Percentiles rank a stretch among this genome's conserved stretches.
Evolutionary conservation across 345 rosid genomes (phyloP).

Genomic region (Bruguiera sexangula): DNA sequence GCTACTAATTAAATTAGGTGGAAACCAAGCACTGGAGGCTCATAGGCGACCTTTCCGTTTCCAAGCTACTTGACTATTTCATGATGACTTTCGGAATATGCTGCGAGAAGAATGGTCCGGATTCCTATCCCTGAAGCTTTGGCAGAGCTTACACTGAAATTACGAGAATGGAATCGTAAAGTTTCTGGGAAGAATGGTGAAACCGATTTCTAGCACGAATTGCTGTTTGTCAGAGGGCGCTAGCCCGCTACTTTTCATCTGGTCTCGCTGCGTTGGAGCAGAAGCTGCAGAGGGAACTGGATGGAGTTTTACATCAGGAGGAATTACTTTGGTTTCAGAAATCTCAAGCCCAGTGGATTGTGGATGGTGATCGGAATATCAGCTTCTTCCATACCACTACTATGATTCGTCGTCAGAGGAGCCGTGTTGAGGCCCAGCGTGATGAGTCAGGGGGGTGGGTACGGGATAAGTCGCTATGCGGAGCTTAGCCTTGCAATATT

Average conservation of each 20-base stretch:
- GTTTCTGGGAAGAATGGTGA: not conserved
- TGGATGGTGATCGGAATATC: not conserved
- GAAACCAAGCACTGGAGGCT: too few species aligned
- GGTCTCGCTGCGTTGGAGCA: not conserved
- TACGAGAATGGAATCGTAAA: not conserved
- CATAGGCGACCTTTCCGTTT: too few species aligned
- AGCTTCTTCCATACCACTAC: not conserved
- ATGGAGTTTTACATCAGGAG: not conserved
- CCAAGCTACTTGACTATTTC: too few species aligned
- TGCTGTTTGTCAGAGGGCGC: too few species aligned
- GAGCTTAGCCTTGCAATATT: not conserved
- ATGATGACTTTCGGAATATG: too few species aligned
- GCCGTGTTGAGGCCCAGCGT: not conserved
- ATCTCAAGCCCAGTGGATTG: not conserved
- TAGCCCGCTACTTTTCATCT: not conserved
- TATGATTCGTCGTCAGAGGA: fast-evolving
- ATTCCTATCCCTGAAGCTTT: too few species aligned
- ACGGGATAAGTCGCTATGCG: fast-evolving
- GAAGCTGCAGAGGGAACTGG: not conserved
- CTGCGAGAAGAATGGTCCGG: too few species aligned
- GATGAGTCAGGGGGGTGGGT: not conserved
- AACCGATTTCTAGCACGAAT: too few species aligned
- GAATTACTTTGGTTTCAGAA: not conserved
- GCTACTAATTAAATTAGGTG: too few species aligned
- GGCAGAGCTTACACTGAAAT: too few species aligned